phyloP scores from a whole-genome alignment of 2,329 filamentous ascomycete species.

The Phaeophleospora eucalypticola region DNA sequence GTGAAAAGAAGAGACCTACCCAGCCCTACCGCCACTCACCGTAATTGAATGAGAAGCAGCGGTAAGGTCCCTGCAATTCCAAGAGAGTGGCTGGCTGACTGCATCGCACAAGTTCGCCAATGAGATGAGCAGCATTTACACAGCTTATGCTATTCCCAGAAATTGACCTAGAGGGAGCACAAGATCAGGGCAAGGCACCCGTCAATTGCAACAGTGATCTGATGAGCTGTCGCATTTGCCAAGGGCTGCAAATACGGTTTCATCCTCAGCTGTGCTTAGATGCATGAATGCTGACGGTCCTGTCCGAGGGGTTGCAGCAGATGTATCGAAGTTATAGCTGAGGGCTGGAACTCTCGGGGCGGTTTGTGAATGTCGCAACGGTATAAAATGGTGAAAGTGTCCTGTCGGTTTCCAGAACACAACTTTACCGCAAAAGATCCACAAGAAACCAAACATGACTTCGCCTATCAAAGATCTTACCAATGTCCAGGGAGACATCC shows the following conservation, averaged over 20 bases:
- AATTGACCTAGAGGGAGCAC: no score
- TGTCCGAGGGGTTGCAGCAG: neutral
- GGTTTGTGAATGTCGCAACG: neutral
- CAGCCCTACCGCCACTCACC: neutral
- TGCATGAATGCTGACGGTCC: neutral
- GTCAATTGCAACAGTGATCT: neutral
- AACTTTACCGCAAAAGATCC: no score
- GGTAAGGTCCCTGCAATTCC: neutral
- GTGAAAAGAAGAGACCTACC: neutral
- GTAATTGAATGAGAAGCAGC: neutral
- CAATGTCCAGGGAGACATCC: conserved; percentile 30
- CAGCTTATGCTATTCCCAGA: neutral
- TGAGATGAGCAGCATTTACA: neutral
- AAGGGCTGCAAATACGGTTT: neutral
- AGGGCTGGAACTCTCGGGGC: neutral
- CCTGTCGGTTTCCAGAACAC: no score
- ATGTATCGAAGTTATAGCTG: neutral
- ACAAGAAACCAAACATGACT: no score
- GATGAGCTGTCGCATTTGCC: neutral
- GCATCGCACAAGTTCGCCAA: neutral
- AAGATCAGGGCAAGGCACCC: no score
- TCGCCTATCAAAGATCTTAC: conserved; percentile 13
- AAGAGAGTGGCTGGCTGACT: neutral
- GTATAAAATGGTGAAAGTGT: neutral
- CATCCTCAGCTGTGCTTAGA: neutral